These are phyloP conservation scores for Syzygium jambos DNA, from an alignment of 345 rosid genomes.

Conservation along the genomic window DNA sequence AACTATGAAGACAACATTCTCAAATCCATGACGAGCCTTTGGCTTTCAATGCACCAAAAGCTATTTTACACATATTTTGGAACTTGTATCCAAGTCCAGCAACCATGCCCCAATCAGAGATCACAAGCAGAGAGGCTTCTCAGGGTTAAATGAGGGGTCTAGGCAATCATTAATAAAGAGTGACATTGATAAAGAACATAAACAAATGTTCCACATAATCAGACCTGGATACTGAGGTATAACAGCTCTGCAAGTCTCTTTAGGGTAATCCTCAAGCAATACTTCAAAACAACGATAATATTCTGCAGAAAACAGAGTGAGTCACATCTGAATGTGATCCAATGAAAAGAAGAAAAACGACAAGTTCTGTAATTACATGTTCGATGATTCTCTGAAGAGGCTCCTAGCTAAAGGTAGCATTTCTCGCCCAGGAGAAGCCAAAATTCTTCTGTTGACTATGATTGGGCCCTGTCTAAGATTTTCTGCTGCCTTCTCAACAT, in stretches of 20 bases:
- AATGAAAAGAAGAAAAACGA: no score
- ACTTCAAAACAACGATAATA: no score
- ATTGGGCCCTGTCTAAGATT: constrained; percentile 43
- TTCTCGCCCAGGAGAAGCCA: no score
- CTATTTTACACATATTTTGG: no score
- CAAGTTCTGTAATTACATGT: constrained; percentile 39
- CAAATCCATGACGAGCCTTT: no score
- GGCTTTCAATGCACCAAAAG: no score
- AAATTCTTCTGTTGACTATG: no score
- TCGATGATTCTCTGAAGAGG: constrained; percentile 51
- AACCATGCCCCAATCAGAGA: no score
- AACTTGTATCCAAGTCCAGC: no score
- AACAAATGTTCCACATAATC: neutral
- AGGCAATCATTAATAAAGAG: neutral
- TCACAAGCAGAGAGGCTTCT: no score
- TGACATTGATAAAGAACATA: neutral
- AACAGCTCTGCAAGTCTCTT: constrained; percentile 81
- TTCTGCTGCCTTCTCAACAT: constrained; percentile 86
- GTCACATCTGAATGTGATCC: neutral
- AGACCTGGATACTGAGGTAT: constrained; percentile 73
- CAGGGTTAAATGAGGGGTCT: neutral
- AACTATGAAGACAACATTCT: no score
- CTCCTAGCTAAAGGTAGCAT: no score
- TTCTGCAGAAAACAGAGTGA: constrained; percentile 13
- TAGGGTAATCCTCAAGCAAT: constrained; percentile 19